Evolutionary conservation across 208 protist species (phyloP).

Genomic region (Herpetomonas muscarum): DNA sequence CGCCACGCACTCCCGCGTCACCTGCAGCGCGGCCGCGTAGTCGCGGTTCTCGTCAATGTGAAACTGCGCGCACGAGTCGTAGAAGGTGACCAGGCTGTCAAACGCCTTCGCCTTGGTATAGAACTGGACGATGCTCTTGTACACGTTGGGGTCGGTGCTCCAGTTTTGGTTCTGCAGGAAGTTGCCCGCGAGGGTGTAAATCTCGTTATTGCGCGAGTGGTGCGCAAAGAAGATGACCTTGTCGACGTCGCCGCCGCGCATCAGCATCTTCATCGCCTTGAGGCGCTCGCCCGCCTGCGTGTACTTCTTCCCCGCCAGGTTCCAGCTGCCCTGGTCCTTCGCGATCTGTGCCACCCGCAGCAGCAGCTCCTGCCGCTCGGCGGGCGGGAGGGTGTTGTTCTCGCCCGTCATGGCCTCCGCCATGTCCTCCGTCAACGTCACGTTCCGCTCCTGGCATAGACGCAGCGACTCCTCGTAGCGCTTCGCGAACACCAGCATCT

Average conservation of each 20-base stretch:
- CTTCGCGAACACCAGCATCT: conserved; percentile 92
- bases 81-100: conserved; percentile 88
- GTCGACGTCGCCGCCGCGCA: conserved; percentile 94
- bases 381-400: conserved; percentile 33
- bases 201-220: conserved; percentile 91
- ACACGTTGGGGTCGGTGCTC: conserved; percentile 90
- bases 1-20: conserved; percentile 79
- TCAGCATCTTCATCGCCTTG: conserved; percentile 96
- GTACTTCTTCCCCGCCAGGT: conserved; percentile 92
- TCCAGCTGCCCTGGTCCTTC: conserved; percentile 89
- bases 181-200: conserved; percentile 96
- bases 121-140: conserved; percentile 95
- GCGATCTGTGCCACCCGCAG: conserved; percentile 78
- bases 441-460: conserved; percentile 74
- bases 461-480: conserved; percentile 83
- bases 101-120: conserved; percentile 96
- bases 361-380: conserved; percentile 54
- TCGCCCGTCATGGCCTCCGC: conserved; percentile 86
- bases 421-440: conserved; percentile 90
- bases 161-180: conserved; percentile 96
- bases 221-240: conserved; percentile 98
- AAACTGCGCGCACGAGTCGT: conserved; percentile 91
- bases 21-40: conserved; percentile 90
- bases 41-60: conserved; percentile 96
- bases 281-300: conserved; percentile 93